These are phyloP conservation scores for Seiridium unicorne DNA, from an alignment of 2,329 filamentous ascomycete genomes.

Conservation along the genomic window DNA sequence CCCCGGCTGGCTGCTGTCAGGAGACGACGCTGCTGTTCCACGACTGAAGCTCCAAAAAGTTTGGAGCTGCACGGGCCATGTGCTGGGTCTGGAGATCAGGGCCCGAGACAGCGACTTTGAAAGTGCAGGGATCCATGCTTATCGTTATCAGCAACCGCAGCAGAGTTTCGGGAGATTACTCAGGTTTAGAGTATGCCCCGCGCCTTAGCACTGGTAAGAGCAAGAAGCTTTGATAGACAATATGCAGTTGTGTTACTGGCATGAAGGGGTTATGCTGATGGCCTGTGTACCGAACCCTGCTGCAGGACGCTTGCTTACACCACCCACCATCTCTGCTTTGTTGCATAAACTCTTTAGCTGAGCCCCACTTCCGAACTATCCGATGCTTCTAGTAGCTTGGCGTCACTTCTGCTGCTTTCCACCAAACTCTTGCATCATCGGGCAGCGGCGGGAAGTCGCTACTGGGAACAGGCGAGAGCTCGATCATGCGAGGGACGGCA, in stretches of 20 bases:
- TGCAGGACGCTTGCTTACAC: neutral
- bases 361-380: neutral
- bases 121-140: neutral
- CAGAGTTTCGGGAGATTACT: neutral
- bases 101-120: neutral
- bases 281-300: too few relatives aligned
- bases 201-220: neutral
- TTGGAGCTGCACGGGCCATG: slow-evolving; percentile 1
- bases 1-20: neutral
- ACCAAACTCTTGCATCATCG: slow-evolving; percentile 8
- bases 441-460: neutral
- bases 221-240: too few relatives aligned
- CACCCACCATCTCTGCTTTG: neutral
- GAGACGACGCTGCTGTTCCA: neutral
- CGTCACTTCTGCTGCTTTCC: neutral
- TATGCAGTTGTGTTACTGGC: too few relatives aligned
- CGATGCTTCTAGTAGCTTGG: neutral
- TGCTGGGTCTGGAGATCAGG: neutral
- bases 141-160: neutral
- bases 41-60: slow-evolving; percentile 1
- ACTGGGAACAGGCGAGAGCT: neutral
- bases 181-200: neutral
- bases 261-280: too few relatives aligned
- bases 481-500: neutral
- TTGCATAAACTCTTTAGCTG: neutral